Percentiles rank a stretch among this genome's conserved stretches.
These are phyloP conservation scores for Agrocybe praecox DNA, from an alignment of 768 basidiomycete species.

Conservation along the genomic window DNA sequence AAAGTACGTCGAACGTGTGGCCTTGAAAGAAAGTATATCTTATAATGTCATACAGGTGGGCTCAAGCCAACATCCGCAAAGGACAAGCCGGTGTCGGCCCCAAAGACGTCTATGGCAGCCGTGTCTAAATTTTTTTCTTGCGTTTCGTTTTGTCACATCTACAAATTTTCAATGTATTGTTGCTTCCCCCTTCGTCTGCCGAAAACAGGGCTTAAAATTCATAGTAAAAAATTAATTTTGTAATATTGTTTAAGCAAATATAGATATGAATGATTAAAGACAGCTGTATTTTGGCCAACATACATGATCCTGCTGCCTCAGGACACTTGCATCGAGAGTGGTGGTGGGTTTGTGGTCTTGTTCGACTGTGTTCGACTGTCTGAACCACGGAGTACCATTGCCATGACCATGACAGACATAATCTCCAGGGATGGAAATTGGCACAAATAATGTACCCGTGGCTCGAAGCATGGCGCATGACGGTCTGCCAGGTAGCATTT, in stretches of 20 bases:
- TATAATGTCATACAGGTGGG: slow-evolving; percentile 59
- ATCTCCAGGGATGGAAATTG: no score
- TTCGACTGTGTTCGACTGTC: not conserved
- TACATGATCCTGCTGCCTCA: not conserved
- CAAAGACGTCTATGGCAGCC: slow-evolving; percentile 78
- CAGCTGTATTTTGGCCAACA: no score
- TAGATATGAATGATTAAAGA: no score
- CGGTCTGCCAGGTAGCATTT: not conserved
- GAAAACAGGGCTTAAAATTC: no score
- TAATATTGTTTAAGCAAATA: no score
- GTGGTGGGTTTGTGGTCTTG: not conserved
- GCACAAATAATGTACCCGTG: no score
- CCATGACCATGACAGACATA: no score
- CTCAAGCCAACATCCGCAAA: slow-evolving; percentile 82
- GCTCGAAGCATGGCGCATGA: no score
- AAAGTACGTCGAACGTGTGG: slow-evolving; percentile 58
- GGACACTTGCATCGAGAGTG: not conserved
- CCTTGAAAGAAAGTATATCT: slow-evolving; percentile 3
- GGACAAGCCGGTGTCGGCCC: slow-evolving; percentile 79
- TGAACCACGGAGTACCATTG: not conserved
- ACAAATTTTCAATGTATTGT: not conserved
- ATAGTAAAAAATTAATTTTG: no score
- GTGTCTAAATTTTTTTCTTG: slow-evolving; percentile 38
- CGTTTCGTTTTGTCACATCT: not conserved
- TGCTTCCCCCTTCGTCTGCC: no score